These are phyloP conservation scores for Breviolum minutum DNA, from an alignment of 73 alveolate species.

Conservation along the genomic window DNA sequence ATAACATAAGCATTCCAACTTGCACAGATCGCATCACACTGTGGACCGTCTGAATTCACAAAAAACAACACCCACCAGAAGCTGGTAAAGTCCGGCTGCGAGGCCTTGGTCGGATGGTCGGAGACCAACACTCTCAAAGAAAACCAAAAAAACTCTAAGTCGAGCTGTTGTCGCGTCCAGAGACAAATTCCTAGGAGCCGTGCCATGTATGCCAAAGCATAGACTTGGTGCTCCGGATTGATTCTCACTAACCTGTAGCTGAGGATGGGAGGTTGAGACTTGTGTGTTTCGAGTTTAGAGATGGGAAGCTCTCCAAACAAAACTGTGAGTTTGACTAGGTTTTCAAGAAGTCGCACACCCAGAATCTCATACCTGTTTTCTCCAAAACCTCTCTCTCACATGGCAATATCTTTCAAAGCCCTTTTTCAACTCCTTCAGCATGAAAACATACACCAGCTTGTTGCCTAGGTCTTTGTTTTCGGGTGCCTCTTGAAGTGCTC, in stretches of 20 bases:
- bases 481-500: constrained; percentile 87
- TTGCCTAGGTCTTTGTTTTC: neutral
- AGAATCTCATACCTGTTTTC: neutral
- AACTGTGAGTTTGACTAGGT: too few species aligned
- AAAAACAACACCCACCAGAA: constrained; percentile 4
- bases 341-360: too few species aligned
- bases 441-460: neutral
- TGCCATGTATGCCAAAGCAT: constrained; percentile 87
- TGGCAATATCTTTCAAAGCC: neutral
- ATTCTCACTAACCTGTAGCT: constrained; percentile 84
- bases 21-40: too few species aligned
- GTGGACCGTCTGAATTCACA: too few species aligned
- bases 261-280: neutral
- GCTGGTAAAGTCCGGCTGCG: constrained; percentile 25
- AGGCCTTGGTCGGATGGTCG: constrained; percentile 15
- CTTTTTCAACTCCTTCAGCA: neutral
- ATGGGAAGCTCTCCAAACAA: too few species aligned
- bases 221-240: constrained; percentile 95
- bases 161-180: neutral
- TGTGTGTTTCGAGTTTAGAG: too few species aligned
- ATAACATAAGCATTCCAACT: too few species aligned
- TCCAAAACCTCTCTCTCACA: neutral
- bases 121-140: too few species aligned
- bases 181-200: neutral
- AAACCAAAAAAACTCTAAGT: neutral